phyloP scores from a whole-genome alignment of 495 filamentous ascomycete species.

The Talaromyces thailandensis region DNA sequence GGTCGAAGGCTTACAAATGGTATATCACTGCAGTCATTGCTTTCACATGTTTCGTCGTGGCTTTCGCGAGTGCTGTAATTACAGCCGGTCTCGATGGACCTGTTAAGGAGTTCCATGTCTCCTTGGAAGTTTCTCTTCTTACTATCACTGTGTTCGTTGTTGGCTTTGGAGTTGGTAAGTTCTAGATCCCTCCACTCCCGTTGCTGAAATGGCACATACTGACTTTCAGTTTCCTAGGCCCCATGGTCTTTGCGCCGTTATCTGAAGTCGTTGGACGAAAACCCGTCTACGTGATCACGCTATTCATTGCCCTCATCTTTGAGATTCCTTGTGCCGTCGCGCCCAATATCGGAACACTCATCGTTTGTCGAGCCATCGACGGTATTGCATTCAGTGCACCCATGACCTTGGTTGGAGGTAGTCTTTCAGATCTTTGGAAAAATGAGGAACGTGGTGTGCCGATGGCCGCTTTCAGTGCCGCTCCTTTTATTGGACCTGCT shows the following conservation, averaged over 20 bases:
- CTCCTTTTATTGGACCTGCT: slow-evolving; percentile 70
- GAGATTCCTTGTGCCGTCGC: slow-evolving; percentile 69
- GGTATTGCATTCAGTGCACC: slow-evolving; percentile 77
- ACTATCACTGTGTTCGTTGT: slow-evolving; percentile 67
- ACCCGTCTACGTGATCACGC: slow-evolving; percentile 48
- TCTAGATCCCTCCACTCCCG: neutral
- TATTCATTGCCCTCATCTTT: slow-evolving; percentile 62
- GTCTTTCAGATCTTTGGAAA: slow-evolving; percentile 70
- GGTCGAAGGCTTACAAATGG: slow-evolving; percentile 54
- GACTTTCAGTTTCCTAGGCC: slow-evolving; percentile 24
- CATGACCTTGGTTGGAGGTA: slow-evolving; percentile 77
- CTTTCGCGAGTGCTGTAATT: slow-evolving; percentile 54
- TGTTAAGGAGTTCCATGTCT: slow-evolving; percentile 49
- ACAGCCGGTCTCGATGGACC: slow-evolving; percentile 60
- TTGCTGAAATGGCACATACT: neutral
- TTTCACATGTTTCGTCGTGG: slow-evolving; percentile 55
- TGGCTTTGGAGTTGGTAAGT: slow-evolving; percentile 65
- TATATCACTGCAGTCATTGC: slow-evolving; percentile 52
- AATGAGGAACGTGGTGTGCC: slow-evolving; percentile 77
- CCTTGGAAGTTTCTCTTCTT: slow-evolving; percentile 56
- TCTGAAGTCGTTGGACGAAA: slow-evolving; percentile 63
- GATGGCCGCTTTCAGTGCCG: slow-evolving; percentile 79
- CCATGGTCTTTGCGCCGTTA: slow-evolving; percentile 75
- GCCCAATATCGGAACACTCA: slow-evolving; percentile 62
- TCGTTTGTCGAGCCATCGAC: slow-evolving; percentile 65